These are phyloP conservation scores for Tausonia pullulans DNA, from an alignment of 1,284 basidiomycete species.

Conservation along the genomic window DNA sequence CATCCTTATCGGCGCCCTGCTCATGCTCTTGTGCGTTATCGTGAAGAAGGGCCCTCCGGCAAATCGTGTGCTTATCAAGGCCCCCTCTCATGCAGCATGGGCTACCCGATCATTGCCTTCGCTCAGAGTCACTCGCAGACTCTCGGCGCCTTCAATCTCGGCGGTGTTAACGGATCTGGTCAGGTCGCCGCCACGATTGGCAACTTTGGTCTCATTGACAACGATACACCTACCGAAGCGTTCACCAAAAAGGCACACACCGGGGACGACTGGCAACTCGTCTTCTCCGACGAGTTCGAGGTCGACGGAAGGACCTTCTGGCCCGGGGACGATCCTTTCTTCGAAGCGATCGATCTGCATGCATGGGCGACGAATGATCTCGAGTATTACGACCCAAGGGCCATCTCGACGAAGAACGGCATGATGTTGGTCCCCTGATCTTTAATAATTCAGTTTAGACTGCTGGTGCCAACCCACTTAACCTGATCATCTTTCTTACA, in stretches of 20 bases:
- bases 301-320: conserved; percentile 17
- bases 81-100: conserved; percentile 20
- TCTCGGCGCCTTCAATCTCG: not conserved
- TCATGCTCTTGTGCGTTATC: conserved; percentile 28
- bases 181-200: conserved; percentile 37
- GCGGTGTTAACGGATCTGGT: conserved; percentile 27
- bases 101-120: conserved; percentile 28
- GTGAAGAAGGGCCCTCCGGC: too few relatives aligned
- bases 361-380: conserved; percentile 23
- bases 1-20: conserved; percentile 43
- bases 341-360: conserved; percentile 38
- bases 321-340: conserved; percentile 43
- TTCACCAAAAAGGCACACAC: conserved; percentile 38
- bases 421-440: conserved; percentile 48
- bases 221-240: conserved; percentile 52
- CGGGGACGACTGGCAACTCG: conserved; percentile 24
- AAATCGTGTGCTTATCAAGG: too few relatives aligned
- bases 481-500: too few relatives aligned
- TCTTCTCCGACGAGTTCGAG: conserved; percentile 22
- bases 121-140: not conserved
- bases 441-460: too few relatives aligned
- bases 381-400: conserved; percentile 36
- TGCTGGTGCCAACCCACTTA: too few relatives aligned
- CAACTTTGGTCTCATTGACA: conserved; percentile 46
- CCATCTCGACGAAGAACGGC: conserved; percentile 37